Conservation (phyloP, 73 alveolate genomes). For the Paramecium primaurelia region DNA sequence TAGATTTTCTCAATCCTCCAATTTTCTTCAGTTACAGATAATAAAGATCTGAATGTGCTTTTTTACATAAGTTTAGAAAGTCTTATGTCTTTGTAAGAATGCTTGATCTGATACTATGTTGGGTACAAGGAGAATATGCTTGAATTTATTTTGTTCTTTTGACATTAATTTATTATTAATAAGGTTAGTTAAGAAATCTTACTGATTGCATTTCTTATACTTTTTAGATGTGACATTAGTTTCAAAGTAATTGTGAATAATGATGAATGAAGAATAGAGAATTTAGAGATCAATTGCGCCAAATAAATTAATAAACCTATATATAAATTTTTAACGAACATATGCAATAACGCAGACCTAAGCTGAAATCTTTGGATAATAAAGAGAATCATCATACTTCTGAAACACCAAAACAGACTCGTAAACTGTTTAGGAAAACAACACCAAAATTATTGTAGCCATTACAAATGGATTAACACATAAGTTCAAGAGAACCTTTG, state of each 20-base stretch:
- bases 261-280: background rate
- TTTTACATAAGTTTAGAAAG: background rate
- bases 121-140: background rate
- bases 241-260: background rate
- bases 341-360: background rate
- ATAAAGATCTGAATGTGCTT: background rate
- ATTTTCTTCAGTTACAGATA: background rate
- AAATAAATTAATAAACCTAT: background rate
- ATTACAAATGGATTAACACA: background rate
- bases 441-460: background rate
- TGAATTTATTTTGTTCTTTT: background rate
- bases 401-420: background rate
- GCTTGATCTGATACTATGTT: background rate
- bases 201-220: background rate
- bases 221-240: background rate
- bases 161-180: background rate
- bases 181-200: background rate
- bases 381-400: slow-evolving; percentile 38
- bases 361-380: slow-evolving; percentile 27
- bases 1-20: background rate
- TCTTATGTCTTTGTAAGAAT: background rate
- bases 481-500: slow-evolving; percentile 14
- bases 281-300: background rate
- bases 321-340: background rate
- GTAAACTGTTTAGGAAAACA: background rate